These are phyloP conservation scores for Tetradesmus obliquus DNA, from an alignment of 139 green algal genomes.

Conservation along the genomic window DNA sequence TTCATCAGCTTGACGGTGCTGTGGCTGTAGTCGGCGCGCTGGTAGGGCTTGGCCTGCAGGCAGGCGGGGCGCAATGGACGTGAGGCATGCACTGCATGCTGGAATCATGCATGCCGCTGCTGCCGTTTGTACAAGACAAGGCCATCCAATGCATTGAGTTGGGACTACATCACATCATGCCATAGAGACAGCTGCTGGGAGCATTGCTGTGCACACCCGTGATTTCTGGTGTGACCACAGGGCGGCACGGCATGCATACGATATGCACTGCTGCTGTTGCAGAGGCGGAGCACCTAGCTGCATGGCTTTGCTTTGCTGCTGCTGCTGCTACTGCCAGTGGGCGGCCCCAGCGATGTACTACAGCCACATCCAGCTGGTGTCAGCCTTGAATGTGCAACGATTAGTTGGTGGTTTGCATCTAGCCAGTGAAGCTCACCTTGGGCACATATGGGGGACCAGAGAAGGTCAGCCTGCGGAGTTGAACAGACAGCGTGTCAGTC, in stretches of 20 bases:
- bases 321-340: not conserved
- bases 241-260: not conserved
- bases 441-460: constrained; percentile 40
- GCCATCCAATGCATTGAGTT: not conserved
- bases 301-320: not conserved
- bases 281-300: not conserved
- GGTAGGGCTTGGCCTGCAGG: constrained; percentile 42
- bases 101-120: not conserved
- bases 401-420: too few species aligned
- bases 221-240: too few species aligned
- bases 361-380: too few species aligned
- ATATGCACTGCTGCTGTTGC: not conserved
- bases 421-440: constrained; percentile 5
- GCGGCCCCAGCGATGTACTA: too few species aligned
- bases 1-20: constrained; percentile 46
- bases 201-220: too few species aligned
- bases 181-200: not conserved
- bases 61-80: too few species aligned
- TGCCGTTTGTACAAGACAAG: not conserved
- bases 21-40: constrained; percentile 46
- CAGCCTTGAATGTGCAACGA: too few species aligned
- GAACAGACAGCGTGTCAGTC: not conserved
- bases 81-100: too few species aligned
- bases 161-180: not conserved
- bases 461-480: constrained; percentile 25